Evolutionary conservation across 148 eudicot genomes (phyloP), one percentile per base, ranked within the genome.

Genomic region (Chenopodium suecicum): DNA sequence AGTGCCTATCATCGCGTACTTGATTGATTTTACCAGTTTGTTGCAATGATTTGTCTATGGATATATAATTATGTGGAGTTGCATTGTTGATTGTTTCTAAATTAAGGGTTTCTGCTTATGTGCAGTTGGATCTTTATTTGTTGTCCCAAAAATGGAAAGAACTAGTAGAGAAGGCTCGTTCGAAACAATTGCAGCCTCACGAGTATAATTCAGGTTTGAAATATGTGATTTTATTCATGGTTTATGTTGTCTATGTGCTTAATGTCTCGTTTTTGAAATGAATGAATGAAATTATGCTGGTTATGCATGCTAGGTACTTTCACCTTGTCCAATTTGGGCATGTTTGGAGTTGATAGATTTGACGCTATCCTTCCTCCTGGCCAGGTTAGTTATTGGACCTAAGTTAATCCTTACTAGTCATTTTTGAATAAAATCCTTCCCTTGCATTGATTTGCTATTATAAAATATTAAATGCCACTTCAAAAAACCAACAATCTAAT

Each of bases 281-380:
- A 27, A 48, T 27, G 13, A 34, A 70, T 77, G 64, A 67, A 77
- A 17, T 14, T 81, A 1, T 73, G 63, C 70, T 82, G 56, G 64
- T 74, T 73, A 20, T 86, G 70, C 70, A 25, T 75, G 10, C 22
- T 81, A 96, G 98, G 98, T 79, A 94, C 98, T 60, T 95, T 95
- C 81, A 95, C 98, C 32, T 86, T 93, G 81, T 95, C 98, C 85
- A 95, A 95, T 79, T 83, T 95, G 83, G 98, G 98, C 82, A 95
- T 95, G 98, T 95, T 95, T 87, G 97, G 98, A 90, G 98, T 95
- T 78, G 98, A 95, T 73, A 89, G 97, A 76, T 95, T 95, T 72
- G 98, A 95, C 81, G 98, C 98, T 81, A 93, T 95, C 76, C 95
- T 95, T 83, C 98, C 98, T 83, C 98, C 98, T n/a, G 98, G 98